Percentiles rank a stretch among this genome's conserved stretches.
Conservation (phyloP, 1,139 yeast species). For the Yamadazyma conglobata region DNA sequence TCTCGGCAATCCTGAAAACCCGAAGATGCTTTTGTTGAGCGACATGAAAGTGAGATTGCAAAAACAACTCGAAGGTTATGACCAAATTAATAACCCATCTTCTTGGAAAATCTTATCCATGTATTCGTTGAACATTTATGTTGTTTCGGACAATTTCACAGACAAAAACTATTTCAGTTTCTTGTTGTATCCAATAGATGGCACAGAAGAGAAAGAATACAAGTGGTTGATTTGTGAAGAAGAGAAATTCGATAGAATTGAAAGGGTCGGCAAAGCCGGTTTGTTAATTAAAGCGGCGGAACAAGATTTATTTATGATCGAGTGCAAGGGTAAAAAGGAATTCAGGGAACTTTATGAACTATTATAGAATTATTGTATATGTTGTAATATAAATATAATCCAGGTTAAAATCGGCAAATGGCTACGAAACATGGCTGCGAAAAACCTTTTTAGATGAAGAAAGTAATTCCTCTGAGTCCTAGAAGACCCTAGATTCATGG, state of each 20-base stretch:
- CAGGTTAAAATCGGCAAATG: too few species aligned
- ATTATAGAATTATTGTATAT: constrained; percentile 18
- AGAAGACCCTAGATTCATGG: too few species aligned
- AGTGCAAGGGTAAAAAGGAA: constrained; percentile 46
- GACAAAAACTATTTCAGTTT: constrained; percentile 30
- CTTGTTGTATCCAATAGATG: constrained; percentile 19
- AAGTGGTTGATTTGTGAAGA: constrained; percentile 37
- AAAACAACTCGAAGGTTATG: constrained; percentile 32
- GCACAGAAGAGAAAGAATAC: constrained; percentile 16
- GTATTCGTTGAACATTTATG: constrained; percentile 31
- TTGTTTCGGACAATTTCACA: constrained; percentile 26
- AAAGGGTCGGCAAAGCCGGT: constrained; percentile 46
- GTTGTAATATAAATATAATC: constrained; percentile 3
- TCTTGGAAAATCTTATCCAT: constrained; percentile 45
- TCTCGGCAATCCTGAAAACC: constrained; percentile 22
- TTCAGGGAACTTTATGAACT: constrained; percentile 33
- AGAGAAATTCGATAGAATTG: constrained; percentile 27
- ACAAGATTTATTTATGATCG: constrained; percentile 42
- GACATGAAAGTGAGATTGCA: constrained; percentile 39
- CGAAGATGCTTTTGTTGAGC: constrained; percentile 21
- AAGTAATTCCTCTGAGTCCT: too few species aligned
- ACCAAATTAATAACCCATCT: constrained; percentile 31
- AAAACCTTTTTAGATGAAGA: too few species aligned
- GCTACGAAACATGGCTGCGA: too few species aligned
- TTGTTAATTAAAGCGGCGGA: constrained; percentile 33